Evolutionary conservation across 192 early-diverging fungal genomes (phyloP), one percentile per base, ranked within the genome.

Genomic region (Coemansia sp.): DNA sequence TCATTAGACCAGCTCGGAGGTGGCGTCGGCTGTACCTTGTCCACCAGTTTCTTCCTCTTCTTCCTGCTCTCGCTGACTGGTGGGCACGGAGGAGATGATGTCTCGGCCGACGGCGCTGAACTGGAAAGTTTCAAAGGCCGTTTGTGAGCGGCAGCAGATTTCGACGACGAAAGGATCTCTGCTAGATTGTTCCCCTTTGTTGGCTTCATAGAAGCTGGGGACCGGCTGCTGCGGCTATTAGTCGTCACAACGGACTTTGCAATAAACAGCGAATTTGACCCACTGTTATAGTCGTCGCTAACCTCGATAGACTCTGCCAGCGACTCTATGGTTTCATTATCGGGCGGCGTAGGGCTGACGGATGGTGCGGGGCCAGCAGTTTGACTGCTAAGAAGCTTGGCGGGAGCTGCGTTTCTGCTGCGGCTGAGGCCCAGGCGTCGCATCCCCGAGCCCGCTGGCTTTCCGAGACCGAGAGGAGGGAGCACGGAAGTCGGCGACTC

Each of bases 341-440:
- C 55, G 0, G 15, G 14, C 31, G 55, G 55, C 4, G 29, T 7
- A 31, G 15, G 55, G 31, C 55, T 32, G 29, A 17, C 14, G 1
- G 55, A 31, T 4, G 15, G 55, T 29, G 25, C 51, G 15, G 51
- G 23, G 25, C 25, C 59, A 44, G 67, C 23, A 10, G 12, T 38
- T 9, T 23, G 38, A 38, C 62, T 38, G 27, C 45, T 32, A 38
- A 50, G 7, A n/a, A 10, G 17, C 19, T 57, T 62, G 38, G 71
- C n/a, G 5, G 44, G 7, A 15, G 51, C 5, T 12, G 48, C 37
- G 58, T 66, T 74, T 19, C 69, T 53, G 69, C 75, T 82, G 39
- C 80, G 80, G 32, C 80, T 77, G 21, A 77, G 68, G 0, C 80
- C 80, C 23, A 82, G 63, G 11, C 80, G 58, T 36, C 75, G 61